A percentile compares a stretch with the other conserved stretches of the same genome.
Evolutionary conservation across 2,329 filamentous ascomycete genomes (phyloP).

Genomic region (Immersiporthe knoxdaviesiana): DNA sequence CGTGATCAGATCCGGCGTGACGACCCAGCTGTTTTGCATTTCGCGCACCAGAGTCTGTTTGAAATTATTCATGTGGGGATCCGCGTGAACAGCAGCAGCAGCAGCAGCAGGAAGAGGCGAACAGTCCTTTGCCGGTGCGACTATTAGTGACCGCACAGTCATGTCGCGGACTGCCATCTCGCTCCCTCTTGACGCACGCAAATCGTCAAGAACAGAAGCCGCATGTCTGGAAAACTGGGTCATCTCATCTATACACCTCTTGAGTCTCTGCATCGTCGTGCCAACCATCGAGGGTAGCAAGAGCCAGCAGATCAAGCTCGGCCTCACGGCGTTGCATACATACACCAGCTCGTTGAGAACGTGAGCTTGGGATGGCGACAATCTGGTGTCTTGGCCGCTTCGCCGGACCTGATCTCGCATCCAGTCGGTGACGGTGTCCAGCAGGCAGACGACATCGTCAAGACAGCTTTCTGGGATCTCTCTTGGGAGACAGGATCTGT

Average conservation of each 20-base stretch:
- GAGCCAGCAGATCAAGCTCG: constrained; percentile 23
- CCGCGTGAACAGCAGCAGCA: constrained; percentile 16
- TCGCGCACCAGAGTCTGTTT: constrained; percentile 48
- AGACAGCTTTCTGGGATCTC: constrained; percentile 43
- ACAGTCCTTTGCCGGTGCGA: constrained; percentile 4
- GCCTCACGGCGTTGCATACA: constrained; percentile 25
- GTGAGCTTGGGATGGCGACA: constrained; percentile 34
- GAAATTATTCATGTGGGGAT: constrained; percentile 45
- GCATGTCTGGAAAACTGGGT: constrained; percentile 19
- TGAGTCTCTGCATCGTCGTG: constrained; percentile 7
- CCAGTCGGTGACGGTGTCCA: constrained; percentile 38
- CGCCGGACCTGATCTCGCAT: constrained; percentile 24
- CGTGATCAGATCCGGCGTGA: constrained; percentile 39
- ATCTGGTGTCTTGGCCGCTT: constrained; percentile 14
- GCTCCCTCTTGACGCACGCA: not conserved
- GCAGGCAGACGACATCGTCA: constrained; percentile 38
- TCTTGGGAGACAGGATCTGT: constrained; percentile 40
- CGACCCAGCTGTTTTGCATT: constrained; percentile 49
- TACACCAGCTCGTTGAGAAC: constrained; percentile 29
- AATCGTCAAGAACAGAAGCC: not conserved
- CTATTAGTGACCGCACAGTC: constrained; percentile 16
- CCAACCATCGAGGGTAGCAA: constrained; percentile 9
- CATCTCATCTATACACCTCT: constrained; percentile 7
- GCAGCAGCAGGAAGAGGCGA: not conserved
- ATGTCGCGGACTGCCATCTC: constrained; percentile 10